These are phyloP conservation scores for Hypoxylon sp. DNA, from an alignment of 2,329 filamentous ascomycete species.

Conservation along the genomic window DNA sequence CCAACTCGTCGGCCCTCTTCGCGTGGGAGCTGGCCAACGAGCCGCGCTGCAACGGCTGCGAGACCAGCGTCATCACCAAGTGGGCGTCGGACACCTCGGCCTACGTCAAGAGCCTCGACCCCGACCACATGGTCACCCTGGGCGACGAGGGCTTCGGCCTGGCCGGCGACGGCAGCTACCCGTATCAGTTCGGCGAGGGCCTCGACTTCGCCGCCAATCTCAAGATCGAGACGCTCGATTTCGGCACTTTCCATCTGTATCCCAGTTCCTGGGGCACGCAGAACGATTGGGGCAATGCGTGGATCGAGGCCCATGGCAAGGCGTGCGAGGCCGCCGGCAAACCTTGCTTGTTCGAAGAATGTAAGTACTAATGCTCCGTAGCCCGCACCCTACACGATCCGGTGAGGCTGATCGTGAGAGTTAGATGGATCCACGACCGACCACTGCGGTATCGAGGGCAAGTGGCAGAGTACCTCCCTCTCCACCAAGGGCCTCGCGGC, in stretches of 20 bases:
- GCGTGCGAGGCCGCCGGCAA: conserved; percentile 56
- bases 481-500: conserved; percentile 46
- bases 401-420: conserved; percentile 2
- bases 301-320: conserved; percentile 55
- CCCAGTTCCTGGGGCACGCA: conserved; percentile 53
- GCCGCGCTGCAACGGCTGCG: conserved; percentile 70
- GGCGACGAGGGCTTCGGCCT: conserved; percentile 68
- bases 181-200: conserved; percentile 65
- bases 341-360: conserved; percentile 58
- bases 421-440: conserved; percentile 46
- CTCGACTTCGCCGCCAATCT: conserved; percentile 61
- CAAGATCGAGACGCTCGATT: conserved; percentile 46
- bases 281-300: conserved; percentile 53
- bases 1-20: conserved; percentile 61
- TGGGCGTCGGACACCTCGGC: conserved; percentile 70
- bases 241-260: conserved; percentile 56
- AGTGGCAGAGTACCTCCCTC: conserved; percentile 50
- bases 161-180: conserved; percentile 64
- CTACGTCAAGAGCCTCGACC: conserved; percentile 74
- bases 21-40: conserved; percentile 68
- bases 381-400: no score
- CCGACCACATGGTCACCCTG: conserved; percentile 72
- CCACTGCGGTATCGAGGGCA: conserved; percentile 49
- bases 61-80: conserved; percentile 64
- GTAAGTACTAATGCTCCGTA: conserved; percentile 49